These are phyloP conservation scores for Saccharomycopsis phalli DNA, from an alignment of 1,139 yeast species.

Conservation along the genomic window DNA sequence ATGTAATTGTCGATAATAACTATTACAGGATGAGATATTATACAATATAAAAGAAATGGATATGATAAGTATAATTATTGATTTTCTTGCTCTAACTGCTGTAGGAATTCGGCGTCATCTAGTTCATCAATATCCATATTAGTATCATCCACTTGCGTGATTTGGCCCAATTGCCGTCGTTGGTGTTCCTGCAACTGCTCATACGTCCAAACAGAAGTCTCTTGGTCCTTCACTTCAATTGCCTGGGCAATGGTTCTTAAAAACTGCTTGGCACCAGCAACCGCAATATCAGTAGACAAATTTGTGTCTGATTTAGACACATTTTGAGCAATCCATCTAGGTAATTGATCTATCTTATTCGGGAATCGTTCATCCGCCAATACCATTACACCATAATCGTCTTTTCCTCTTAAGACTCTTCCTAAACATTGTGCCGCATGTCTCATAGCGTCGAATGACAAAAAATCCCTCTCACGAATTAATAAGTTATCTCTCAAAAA, in stretches of 20 bases:
- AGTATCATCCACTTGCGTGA: slow-evolving; percentile 14
- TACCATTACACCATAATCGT: slow-evolving; percentile 98
- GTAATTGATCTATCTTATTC: slow-evolving; percentile 76
- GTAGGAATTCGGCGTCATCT: slow-evolving; percentile 21
- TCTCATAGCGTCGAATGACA: slow-evolving; percentile 98
- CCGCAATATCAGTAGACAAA: slow-evolving; percentile 94
- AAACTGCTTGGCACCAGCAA: slow-evolving; percentile 89
- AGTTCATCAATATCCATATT: slow-evolving; percentile 20
- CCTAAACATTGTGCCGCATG: slow-evolving; percentile 99
- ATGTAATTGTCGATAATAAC: too few relatives aligned
- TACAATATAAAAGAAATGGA: too few relatives aligned
- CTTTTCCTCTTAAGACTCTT: slow-evolving; percentile 92
- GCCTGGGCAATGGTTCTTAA: slow-evolving; percentile 94
- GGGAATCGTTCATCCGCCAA: slow-evolving; percentile 90
- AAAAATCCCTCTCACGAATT: slow-evolving; percentile 85
- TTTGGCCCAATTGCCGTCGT: slow-evolving; percentile 22
- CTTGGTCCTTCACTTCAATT: slow-evolving; percentile 79
- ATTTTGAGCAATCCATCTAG: slow-evolving; percentile 96
- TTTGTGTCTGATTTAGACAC: slow-evolving; percentile 85
- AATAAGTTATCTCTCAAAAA: slow-evolving; percentile 88
- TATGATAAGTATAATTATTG: too few relatives aligned
- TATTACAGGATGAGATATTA: too few relatives aligned
- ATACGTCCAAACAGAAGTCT: slow-evolving; percentile 84
- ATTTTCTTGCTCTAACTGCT: slow-evolving; percentile 22
- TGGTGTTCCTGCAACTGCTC: slow-evolving; percentile 62